Conservation (phyloP, 371 early-diverging fungal species). For the Polyrhizophydium stewartii region DNA sequence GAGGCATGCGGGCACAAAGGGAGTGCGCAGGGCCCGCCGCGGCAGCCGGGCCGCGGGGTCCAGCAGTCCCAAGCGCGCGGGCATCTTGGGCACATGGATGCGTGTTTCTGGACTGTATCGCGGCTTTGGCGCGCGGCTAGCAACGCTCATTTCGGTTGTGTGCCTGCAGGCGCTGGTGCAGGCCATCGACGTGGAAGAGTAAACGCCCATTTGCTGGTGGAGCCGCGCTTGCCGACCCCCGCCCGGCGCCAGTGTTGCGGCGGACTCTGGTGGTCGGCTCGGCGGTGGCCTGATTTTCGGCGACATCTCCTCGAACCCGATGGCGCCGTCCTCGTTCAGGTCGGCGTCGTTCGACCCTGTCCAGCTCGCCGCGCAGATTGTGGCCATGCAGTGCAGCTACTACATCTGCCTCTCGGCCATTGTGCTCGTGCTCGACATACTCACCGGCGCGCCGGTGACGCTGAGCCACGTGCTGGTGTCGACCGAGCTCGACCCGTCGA, state of each 20-base stretch:
- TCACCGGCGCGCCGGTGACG: slow-evolving; percentile 61
- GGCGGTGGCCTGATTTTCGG: too few relatives aligned
- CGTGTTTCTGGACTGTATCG: slow-evolving; percentile 2
- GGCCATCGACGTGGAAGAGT: neutral
- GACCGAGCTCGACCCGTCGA: slow-evolving; percentile 60
- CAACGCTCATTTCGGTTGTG: neutral
- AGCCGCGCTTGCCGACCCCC: too few relatives aligned
- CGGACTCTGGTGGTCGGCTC: too few relatives aligned
- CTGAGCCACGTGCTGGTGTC: slow-evolving; percentile 64
- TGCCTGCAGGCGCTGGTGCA: neutral
- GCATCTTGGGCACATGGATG: too few relatives aligned
- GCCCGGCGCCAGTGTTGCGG: too few relatives aligned
- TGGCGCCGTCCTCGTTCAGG: too few relatives aligned
- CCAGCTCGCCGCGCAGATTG: slow-evolving; percentile 7
- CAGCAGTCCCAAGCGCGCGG: too few relatives aligned
- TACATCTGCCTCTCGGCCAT: slow-evolving; percentile 59
- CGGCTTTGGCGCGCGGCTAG: neutral
- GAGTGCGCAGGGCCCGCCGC: too few relatives aligned
- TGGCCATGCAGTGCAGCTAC: slow-evolving; percentile 55
- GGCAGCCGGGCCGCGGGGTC: too few relatives aligned
- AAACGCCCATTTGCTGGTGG: too few relatives aligned
- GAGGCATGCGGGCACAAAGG: too few relatives aligned
- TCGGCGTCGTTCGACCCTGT: neutral
- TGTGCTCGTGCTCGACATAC: slow-evolving; percentile 47
- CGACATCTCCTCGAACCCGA: too few relatives aligned